Conservation (phyloP, 1,284 basidiomycete species). For the Papiliotrema flavescens region DNA sequence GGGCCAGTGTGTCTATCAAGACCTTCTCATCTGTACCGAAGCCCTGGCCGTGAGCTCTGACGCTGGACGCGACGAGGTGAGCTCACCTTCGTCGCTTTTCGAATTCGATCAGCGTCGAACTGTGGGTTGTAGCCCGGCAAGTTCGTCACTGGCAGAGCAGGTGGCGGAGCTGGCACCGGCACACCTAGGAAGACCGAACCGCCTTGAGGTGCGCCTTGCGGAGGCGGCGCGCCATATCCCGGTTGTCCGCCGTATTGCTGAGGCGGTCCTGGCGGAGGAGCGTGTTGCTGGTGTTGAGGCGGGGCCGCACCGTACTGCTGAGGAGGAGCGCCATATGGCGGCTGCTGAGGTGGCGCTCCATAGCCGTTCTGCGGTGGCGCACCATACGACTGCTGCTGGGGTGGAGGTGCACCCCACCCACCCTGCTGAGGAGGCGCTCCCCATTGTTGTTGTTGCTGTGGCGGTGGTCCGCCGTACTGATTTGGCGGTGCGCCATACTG, state of each 20-base stretch:
- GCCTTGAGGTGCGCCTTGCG: slow-evolving; percentile 1
- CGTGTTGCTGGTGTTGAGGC: background rate
- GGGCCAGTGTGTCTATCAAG: slow-evolving; percentile 42
- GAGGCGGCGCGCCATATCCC: slow-evolving; percentile 7
- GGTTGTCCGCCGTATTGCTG: background rate
- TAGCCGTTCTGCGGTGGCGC: slow-evolving; percentile 10
- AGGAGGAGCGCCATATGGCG: slow-evolving; percentile 12
- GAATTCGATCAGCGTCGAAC: slow-evolving; percentile 46
- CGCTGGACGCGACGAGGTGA: background rate
- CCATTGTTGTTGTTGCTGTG: background rate
- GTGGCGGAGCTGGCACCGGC: slow-evolving; percentile 42
- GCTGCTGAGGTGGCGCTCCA: slow-evolving; percentile 8
- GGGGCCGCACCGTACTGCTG: slow-evolving; percentile 11
- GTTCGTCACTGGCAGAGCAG: slow-evolving; percentile 34
- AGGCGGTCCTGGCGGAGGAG: background rate
- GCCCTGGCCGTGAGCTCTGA: slow-evolving; percentile 25
- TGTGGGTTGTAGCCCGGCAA: slow-evolving; percentile 44
- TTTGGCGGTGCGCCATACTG: slow-evolving; percentile 19
- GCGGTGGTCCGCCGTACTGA: slow-evolving; percentile 6
- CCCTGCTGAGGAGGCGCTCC: background rate
- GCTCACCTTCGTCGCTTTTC: slow-evolving; percentile 49
- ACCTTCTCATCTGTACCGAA: slow-evolving; percentile 48
- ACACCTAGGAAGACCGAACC: slow-evolving; percentile 39
- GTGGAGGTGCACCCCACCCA: slow-evolving; percentile 14
- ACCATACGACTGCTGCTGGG: slow-evolving; percentile 16